These are phyloP conservation scores for Suillus decipiens DNA, from an alignment of 768 basidiomycete species.

Conservation along the genomic window DNA sequence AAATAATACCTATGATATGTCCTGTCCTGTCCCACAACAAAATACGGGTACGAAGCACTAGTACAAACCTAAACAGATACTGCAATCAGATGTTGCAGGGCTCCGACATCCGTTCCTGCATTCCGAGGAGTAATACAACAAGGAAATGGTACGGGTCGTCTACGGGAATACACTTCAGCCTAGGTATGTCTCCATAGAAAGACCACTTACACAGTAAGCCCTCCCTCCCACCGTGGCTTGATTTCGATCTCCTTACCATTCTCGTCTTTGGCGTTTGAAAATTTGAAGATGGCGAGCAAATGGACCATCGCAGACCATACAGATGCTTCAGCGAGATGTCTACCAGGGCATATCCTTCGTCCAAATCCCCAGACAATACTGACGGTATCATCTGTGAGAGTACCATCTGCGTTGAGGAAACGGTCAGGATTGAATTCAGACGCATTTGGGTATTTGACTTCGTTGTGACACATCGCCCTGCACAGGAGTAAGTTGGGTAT, in stretches of 20 bases:
- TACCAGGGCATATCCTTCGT: conserved; percentile 31
- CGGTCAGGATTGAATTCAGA: conserved; percentile 41
- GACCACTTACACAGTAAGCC: conserved; percentile 18
- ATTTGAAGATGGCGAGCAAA: conserved; percentile 20
- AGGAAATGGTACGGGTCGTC: background rate
- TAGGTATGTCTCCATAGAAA: background rate
- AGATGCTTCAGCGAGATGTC: conserved; percentile 27
- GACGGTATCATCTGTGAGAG: conserved; percentile 18
- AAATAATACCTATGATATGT: too few relatives aligned
- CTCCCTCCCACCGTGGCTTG: conserved; percentile 13
- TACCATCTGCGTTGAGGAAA: conserved; percentile 34
- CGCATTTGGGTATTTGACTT: conserved; percentile 36
- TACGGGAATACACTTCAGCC: background rate
- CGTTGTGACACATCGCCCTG: conserved; percentile 39
- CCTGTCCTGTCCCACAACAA: background rate
- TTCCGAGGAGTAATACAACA: background rate
- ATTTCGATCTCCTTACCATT: conserved; percentile 23
- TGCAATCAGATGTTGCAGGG: background rate
- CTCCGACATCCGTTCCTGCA: background rate
- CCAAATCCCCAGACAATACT: conserved; percentile 29
- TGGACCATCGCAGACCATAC: conserved; percentile 26
- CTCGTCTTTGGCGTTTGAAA: conserved; percentile 21
- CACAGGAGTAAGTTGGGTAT: background rate
- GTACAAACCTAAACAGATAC: background rate
- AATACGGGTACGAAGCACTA: background rate